Evolutionary conservation across 768 basidiomycete species (phyloP), one percentile per base, ranked within the genome.

Genomic region (Tricholoma flavovirens): DNA sequence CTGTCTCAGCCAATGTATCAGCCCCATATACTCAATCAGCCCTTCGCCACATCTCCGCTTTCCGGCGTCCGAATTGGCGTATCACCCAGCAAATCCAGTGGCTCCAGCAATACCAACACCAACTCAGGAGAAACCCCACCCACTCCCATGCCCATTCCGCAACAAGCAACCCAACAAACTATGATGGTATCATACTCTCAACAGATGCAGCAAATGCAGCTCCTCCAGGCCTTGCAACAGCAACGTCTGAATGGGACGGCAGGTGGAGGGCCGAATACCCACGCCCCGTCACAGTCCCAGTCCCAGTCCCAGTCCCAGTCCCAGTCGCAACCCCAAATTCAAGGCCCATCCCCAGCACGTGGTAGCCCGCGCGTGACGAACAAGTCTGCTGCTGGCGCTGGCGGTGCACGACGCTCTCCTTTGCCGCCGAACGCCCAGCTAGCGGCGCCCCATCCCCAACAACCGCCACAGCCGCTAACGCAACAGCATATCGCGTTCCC

Each of bases 281-380:
- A 49, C 22, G 17, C 29, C 15, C 43, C 43, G 8, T 21, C 19
- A 10, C 52, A 29, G 30, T 43, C 61, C n/a, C 59, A 59, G 30
- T n/a, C n/a, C n/a, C n/a, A n/a, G n/a, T n/a, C n/a, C n/a, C n/a
- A n/a, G n/a, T n/a, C n/a, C n/a, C n/a, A n/a, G n/a, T 51, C 58
- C 2, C 61, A 61, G 38, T 32, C 19, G 19, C 56, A 56, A 38
- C 19, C 21, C 7, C 54, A 35, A 22, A 33, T 17, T 33, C 55
- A 33, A 33, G 49, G 51, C 14, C 45, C 52, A 10, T 49, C 61
- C 7, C 49, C 62, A 8, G 40, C 69, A 22, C 70, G 75, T 10
- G 67, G 58, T 42, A 77, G 76, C 53, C 78, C 78, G 0, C 60
- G 72, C 58, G 66, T 71, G 10, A 55, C 64, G 26, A 71, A 67